A percentile compares a stretch with the other conserved stretches of the same genome.
These are phyloP conservation scores for Scytalidium sp. DNA, from an alignment of 2,329 filamentous ascomycete genomes.

Conservation along the genomic window DNA sequence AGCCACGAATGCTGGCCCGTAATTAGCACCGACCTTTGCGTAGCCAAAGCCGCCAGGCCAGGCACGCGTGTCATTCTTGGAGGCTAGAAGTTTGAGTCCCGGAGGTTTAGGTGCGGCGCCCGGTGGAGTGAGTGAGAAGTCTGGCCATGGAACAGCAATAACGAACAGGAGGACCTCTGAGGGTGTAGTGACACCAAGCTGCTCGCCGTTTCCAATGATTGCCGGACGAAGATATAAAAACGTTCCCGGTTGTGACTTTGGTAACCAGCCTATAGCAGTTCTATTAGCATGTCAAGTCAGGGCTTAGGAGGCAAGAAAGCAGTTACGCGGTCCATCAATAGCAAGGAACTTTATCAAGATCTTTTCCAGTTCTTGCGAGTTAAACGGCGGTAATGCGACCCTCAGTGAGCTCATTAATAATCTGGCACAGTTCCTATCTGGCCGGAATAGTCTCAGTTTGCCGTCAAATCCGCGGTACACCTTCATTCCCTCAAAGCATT, in stretches of 20 bases:
- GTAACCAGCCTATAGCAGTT: conserved; percentile 71
- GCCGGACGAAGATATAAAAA: conserved; percentile 87
- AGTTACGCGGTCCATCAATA: conserved; percentile 57
- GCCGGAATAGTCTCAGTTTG: conserved; percentile 61
- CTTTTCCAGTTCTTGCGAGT: conserved; percentile 68
- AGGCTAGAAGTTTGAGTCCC: conserved; percentile 75
- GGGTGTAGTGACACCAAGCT: conserved; percentile 77
- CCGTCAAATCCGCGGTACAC: conserved; percentile 72
- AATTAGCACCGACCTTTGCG: conserved; percentile 91
- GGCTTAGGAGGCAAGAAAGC: not conserved
- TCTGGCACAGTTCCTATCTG: conserved; percentile 47
- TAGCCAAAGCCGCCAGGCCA: conserved; percentile 94
- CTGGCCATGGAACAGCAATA: conserved; percentile 60
- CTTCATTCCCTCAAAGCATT: conserved; percentile 80
- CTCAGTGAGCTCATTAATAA: conserved; percentile 56
- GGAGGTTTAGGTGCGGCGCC: conserved; percentile 30
- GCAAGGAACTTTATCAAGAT: conserved; percentile 70
- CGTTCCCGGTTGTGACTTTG: conserved; percentile 60
- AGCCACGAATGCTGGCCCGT: conserved; percentile 77
- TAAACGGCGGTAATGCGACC: conserved; percentile 72
- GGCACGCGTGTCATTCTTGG: conserved; percentile 76
- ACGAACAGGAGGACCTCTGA: conserved; percentile 83
- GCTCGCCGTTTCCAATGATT: conserved; percentile 77
- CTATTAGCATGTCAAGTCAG: not conserved
- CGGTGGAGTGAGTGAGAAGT: conserved; percentile 30